Evolutionary conservation across 2,329 filamentous ascomycete genomes (phyloP).

Genomic region (Penicillium sp.): DNA sequence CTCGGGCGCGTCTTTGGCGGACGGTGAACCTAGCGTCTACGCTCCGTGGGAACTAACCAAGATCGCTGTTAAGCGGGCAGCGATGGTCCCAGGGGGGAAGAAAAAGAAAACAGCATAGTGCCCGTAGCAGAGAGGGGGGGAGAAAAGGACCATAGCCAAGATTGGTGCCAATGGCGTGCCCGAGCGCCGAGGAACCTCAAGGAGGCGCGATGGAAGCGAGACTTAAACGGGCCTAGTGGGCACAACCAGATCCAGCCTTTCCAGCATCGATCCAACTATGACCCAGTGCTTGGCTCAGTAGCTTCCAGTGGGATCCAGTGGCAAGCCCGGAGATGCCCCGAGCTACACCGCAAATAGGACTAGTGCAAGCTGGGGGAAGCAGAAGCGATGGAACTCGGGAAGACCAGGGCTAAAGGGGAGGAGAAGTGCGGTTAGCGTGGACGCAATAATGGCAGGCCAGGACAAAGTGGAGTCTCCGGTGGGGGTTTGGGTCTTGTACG

Average conservation of each 20-base stretch:
- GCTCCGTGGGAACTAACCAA: constrained; percentile 35
- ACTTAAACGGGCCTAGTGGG: constrained; percentile 12
- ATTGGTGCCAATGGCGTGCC: constrained; percentile 33
- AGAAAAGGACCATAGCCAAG: constrained; percentile 18
- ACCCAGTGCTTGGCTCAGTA: constrained; percentile 7
- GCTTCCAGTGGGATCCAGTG: constrained; percentile 8
- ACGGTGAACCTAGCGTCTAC: constrained; percentile 39
- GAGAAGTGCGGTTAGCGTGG: constrained; percentile 24
- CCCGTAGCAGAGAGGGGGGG: not conserved
- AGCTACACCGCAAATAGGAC: constrained; percentile 35
- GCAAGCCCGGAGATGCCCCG: constrained; percentile 20
- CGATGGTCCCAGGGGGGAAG: constrained; percentile 16
- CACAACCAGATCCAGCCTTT: not conserved
- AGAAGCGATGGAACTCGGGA: constrained; percentile 33
- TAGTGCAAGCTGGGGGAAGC: constrained; percentile 41
- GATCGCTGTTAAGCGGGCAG: constrained; percentile 31
- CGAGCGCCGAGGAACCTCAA: constrained; percentile 32
- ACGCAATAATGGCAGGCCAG: constrained; percentile 5
- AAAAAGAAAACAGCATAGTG: not conserved
- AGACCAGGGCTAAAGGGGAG: constrained; percentile 26
- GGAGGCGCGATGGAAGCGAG: constrained; percentile 20
- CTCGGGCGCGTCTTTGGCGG: constrained; percentile 26
- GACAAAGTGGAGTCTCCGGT: constrained; percentile 14
- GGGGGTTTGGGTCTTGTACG: not conserved
- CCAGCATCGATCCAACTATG: not conserved